Conservation (phyloP, 1,139 yeast species). For the Candida glucosophila region DNA sequence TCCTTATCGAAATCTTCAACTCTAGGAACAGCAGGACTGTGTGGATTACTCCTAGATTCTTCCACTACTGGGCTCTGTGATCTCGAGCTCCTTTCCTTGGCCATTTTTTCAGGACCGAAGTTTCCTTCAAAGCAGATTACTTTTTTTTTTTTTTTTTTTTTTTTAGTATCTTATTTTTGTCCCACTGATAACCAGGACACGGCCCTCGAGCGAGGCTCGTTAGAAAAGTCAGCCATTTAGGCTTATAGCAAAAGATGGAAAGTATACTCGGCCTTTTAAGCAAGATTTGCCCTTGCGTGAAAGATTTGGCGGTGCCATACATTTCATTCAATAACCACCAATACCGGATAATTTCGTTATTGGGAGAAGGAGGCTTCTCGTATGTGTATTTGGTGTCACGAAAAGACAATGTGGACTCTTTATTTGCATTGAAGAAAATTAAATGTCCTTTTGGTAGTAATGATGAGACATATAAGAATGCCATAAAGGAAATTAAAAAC, state of each 20-base stretch:
- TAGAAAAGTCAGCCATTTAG: no score
- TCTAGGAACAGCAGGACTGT: no score
- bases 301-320: conserved; percentile 35
- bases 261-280: no score
- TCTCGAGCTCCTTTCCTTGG: conserved; percentile 1
- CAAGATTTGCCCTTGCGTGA: conserved; percentile 40
- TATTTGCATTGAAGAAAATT: conserved; percentile 75
- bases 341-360: conserved; percentile 53
- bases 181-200: no score
- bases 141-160: no score
- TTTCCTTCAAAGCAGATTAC: no score
- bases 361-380: conserved; percentile 89
- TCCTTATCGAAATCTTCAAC: no score
- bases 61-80: conserved; percentile 1
- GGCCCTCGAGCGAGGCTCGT: no score
- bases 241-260: no score
- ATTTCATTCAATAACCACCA: conserved; percentile 41
- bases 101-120: no score
- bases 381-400: conserved; percentile 70
- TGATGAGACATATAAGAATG: conserved; percentile 47
- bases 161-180: no score
- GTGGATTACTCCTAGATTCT: no score
- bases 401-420: conserved; percentile 38
- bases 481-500: conserved; percentile 68
- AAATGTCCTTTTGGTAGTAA: conserved; percentile 83